Percentiles rank a stretch among this genome's conserved stretches.
These are phyloP conservation scores for Penicillium argentinense DNA, from an alignment of 495 filamentous ascomycete genomes.

Conservation along the genomic window DNA sequence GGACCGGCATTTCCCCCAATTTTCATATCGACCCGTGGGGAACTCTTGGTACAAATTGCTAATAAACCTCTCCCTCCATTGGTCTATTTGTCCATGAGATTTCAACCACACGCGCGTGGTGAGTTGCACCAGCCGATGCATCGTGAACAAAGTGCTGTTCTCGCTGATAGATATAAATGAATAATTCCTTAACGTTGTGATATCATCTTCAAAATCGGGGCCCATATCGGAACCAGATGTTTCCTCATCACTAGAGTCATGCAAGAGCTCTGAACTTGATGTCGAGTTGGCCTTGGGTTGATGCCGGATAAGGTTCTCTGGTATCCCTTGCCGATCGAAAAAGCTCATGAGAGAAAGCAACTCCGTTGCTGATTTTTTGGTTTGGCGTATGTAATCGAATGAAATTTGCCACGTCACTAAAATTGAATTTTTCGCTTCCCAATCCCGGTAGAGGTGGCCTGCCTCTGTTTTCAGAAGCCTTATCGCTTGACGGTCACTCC, in stretches of 20 bases:
- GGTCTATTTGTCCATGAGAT: constrained; percentile 28
- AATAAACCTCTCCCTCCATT: constrained; percentile 6
- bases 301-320: constrained; percentile 9
- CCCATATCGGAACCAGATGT: background rate
- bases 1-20: background rate
- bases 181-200: background rate
- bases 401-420: constrained; percentile 34
- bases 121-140: constrained; percentile 2
- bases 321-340: constrained; percentile 19
- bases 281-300: background rate
- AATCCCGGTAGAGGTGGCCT: constrained; percentile 20
- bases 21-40: background rate
- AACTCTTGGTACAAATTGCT: background rate
- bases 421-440: constrained; percentile 19
- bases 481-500: constrained; percentile 5
- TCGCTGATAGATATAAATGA: background rate
- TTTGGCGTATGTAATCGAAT: constrained; percentile 24
- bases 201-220: background rate
- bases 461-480: constrained; percentile 8
- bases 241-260: background rate
- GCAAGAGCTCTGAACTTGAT: background rate
- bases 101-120: background rate
- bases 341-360: constrained; percentile 31
- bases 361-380: constrained; percentile 14
- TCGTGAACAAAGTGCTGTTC: background rate